Percentiles rank a stretch among this genome's conserved stretches.
These are phyloP conservation scores for Pseudogymnoascus sp. DNA, from an alignment of 2,329 filamentous ascomycete species.

Conservation along the genomic window DNA sequence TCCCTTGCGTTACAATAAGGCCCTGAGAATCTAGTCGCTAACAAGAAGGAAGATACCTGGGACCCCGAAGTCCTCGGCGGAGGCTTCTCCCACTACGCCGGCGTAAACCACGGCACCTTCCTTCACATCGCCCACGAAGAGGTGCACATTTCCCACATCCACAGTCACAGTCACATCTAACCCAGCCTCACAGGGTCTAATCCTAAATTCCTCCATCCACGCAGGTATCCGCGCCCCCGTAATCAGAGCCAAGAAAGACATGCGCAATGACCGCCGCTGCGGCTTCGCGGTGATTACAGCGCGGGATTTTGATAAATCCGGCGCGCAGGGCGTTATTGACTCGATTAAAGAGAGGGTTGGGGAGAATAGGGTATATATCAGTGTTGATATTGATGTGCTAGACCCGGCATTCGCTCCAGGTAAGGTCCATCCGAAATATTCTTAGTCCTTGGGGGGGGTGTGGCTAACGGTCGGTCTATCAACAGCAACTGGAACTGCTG, in stretches of 20 bases:
- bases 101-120: conserved; percentile 29
- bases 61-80: conserved; percentile 43
- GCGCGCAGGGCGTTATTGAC: conserved; percentile 37
- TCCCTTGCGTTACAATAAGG: too few relatives aligned
- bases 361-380: conserved; percentile 46
- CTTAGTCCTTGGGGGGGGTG: conserved; percentile 23
- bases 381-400: conserved; percentile 45
- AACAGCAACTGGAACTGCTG: conserved; percentile 41
- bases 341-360: conserved; percentile 41
- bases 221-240: conserved; percentile 54
- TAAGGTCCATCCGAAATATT: conserved; percentile 23
- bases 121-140: conserved; percentile 30
- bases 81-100: conserved; percentile 23
- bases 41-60: conserved; percentile 38
- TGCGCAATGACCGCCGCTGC: conserved; percentile 50
- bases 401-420: conserved; percentile 45
- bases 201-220: conserved; percentile 52
- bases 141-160: conserved; percentile 7
- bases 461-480: conserved; percentile 22
- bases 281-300: conserved; percentile 53
- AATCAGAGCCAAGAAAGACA: conserved; percentile 39
- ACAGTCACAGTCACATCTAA: too few relatives aligned
- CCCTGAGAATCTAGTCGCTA: too few relatives aligned
- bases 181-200: conserved; percentile 35
- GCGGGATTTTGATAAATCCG: conserved; percentile 41